Evolutionary conservation across 2,329 filamentous ascomycete genomes (phyloP).

Genomic region (Fusarium pilosicola): DNA sequence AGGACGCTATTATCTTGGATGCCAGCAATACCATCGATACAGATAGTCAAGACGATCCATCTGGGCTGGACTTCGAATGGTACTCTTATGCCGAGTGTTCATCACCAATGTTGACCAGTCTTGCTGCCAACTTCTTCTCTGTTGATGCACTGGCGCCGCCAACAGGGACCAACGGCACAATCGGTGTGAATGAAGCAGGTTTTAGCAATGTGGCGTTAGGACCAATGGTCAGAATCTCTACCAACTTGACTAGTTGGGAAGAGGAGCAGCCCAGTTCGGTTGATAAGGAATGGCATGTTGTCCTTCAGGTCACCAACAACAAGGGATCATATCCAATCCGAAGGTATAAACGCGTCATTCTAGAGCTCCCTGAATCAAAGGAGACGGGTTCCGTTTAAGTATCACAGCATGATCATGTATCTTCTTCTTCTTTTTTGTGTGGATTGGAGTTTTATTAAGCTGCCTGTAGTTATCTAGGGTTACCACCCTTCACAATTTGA

Average conservation of each 20-base stretch:
- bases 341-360: background rate
- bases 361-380: background rate
- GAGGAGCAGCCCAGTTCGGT: constrained; percentile 1
- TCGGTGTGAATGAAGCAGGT: background rate
- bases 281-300: constrained; percentile 12
- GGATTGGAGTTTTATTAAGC: too few relatives aligned
- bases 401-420: too few relatives aligned
- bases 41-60: background rate
- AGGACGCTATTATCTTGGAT: background rate
- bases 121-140: background rate
- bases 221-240: background rate
- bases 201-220: constrained; percentile 4
- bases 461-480: too few relatives aligned
- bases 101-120: background rate
- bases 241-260: background rate
- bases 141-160: background rate
- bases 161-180: background rate
- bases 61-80: constrained; percentile 4
- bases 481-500: too few relatives aligned
- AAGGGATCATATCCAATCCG: constrained; percentile 2
- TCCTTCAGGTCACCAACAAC: constrained; percentile 15
- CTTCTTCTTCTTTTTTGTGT: too few relatives aligned
- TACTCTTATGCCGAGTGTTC: constrained; percentile 6
- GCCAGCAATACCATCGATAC: background rate
- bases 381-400: background rate